Evolutionary conservation across 495 filamentous ascomycete species (phyloP).

Genomic region (Penicillium verhagenii): DNA sequence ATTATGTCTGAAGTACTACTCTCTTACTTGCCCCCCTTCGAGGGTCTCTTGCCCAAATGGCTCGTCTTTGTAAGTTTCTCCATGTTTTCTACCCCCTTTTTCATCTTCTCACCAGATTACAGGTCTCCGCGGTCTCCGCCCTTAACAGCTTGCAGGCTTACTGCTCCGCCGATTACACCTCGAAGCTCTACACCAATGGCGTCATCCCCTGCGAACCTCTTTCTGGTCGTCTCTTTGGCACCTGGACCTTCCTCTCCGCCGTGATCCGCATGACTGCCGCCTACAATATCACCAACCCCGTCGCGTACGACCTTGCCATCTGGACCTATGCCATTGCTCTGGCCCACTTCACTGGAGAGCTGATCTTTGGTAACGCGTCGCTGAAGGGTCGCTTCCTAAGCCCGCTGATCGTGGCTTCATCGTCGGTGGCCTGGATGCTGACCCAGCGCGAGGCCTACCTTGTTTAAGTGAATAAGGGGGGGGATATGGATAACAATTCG

Average conservation of each 20-base stretch:
- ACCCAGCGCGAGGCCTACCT: slow-evolving; percentile 52
- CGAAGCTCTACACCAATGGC: slow-evolving; percentile 67
- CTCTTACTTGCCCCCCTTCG: slow-evolving; percentile 50
- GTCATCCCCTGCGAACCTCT: slow-evolving; percentile 55
- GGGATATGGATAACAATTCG: background rate
- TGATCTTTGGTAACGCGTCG: slow-evolving; percentile 68
- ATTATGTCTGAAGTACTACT: slow-evolving; percentile 17
- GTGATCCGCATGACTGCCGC: slow-evolving; percentile 81
- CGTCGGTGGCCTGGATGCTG: slow-evolving; percentile 78
- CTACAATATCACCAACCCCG: slow-evolving; percentile 72
- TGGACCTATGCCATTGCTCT: slow-evolving; percentile 80
- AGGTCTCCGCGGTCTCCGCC: slow-evolving; percentile 76
- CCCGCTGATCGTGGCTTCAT: slow-evolving; percentile 70
- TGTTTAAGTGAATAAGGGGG: slow-evolving; percentile 8
- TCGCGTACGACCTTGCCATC: slow-evolving; percentile 73
- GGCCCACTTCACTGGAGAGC: slow-evolving; percentile 77
- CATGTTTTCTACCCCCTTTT: background rate
- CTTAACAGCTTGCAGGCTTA: slow-evolving; percentile 83
- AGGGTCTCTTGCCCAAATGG: slow-evolving; percentile 65
- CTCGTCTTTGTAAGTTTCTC: slow-evolving; percentile 55
- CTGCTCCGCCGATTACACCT: slow-evolving; percentile 67
- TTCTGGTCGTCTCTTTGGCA: slow-evolving; percentile 82
- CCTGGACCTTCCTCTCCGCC: slow-evolving; percentile 78
- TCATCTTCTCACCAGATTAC: background rate
- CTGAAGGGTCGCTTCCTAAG: slow-evolving; percentile 67